A percentile compares a stretch with the other conserved stretches of the same genome.
phyloP scores from a whole-genome alignment of 164 flowering plant species.

The Litsea cubeba region DNA sequence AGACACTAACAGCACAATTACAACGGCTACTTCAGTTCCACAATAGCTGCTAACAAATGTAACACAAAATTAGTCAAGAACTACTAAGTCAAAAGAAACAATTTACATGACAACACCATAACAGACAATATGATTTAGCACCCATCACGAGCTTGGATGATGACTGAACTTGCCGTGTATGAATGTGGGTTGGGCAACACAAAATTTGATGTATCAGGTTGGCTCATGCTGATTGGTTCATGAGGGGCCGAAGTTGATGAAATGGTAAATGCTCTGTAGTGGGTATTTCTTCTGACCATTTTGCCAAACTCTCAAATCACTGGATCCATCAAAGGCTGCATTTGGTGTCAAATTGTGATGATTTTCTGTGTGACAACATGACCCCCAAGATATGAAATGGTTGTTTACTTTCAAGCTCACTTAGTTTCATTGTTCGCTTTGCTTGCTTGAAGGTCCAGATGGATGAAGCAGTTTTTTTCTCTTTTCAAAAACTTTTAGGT shows the following conservation, averaged over 20 bases:
- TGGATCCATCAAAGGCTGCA: background rate
- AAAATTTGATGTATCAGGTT: background rate
- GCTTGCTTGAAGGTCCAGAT: background rate
- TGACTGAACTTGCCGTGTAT: too few species aligned
- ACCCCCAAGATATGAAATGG: background rate
- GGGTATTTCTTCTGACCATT: background rate
- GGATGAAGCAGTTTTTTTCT: background rate
- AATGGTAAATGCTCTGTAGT: background rate
- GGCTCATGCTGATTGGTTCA: background rate
- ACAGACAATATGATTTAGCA: too few species aligned
- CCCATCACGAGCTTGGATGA: too few species aligned
- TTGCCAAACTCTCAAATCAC: background rate
- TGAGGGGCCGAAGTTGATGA: background rate
- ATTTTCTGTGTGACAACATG: background rate
- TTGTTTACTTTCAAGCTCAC: background rate
- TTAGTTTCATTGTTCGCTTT: too few species aligned
- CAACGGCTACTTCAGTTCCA: too few species aligned
- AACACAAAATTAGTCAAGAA: too few species aligned
- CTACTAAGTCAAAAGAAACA: too few species aligned
- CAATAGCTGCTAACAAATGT: too few species aligned
- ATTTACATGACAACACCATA: too few species aligned
- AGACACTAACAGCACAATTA: too few species aligned
- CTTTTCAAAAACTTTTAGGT: too few species aligned
- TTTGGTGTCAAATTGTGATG: background rate
- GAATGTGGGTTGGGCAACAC: too few species aligned